Conservation (phyloP, 2,329 filamentous ascomycete species). For the Penicillium nordicum region DNA sequence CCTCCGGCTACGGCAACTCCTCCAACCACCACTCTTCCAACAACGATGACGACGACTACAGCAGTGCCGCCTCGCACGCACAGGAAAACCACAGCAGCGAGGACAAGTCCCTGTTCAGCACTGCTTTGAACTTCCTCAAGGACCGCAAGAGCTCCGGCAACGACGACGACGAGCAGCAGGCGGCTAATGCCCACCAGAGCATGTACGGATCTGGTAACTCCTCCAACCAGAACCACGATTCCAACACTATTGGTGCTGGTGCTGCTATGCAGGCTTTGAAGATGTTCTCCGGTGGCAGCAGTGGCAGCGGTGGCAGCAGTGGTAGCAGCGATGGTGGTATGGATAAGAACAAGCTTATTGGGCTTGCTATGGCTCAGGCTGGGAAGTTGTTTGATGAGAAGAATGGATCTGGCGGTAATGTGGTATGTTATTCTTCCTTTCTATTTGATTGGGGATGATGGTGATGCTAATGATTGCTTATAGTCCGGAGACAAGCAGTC, state of each 20-base stretch:
- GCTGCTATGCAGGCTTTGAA: conserved; percentile 60
- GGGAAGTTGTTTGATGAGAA: conserved; percentile 70
- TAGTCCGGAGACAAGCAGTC: conserved; percentile 70
- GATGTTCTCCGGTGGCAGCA: conserved; percentile 57
- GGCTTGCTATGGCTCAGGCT: conserved; percentile 83
- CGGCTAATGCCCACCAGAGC: conserved; percentile 71
- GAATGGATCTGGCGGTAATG: conserved; percentile 50
- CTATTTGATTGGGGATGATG: not conserved
- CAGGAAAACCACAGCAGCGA: conserved; percentile 51
- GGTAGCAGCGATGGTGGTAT: conserved; percentile 39
- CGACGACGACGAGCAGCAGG: conserved; percentile 61
- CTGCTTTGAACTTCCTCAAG: conserved; percentile 53
- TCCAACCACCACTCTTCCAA: conserved; percentile 11
- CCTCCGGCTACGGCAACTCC: not conserved
- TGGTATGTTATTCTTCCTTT: conserved; percentile 38
- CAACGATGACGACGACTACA: conserved; percentile 49
- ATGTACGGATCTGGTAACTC: conserved; percentile 57
- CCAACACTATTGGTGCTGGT: conserved; percentile 41
- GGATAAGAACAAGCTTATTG: conserved; percentile 76
- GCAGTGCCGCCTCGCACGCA: conserved; percentile 54
- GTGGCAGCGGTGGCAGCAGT: conserved; percentile 38
- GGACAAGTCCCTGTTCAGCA: conserved; percentile 55
- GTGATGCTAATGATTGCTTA: conserved; percentile 4
- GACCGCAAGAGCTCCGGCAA: conserved; percentile 47
- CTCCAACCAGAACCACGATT: conserved; percentile 43